Evolutionary conservation across 805 yeast genomes (phyloP).

Genomic region (Saccharomyces paradoxus): DNA sequence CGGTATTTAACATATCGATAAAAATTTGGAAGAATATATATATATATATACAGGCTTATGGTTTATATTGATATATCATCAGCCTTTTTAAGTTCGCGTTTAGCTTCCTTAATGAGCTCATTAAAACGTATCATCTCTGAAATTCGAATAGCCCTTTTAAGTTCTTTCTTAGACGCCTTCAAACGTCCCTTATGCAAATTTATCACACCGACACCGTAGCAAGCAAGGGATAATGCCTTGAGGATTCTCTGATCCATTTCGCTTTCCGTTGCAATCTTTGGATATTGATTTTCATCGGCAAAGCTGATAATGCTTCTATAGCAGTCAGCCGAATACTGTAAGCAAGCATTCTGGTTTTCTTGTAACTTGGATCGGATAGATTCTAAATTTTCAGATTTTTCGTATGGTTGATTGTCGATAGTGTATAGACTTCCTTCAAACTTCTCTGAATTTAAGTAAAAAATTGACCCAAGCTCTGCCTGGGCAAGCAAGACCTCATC

Average conservation of each 20-base stretch:
- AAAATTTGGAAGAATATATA: background rate
- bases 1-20: background rate
- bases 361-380: conserved; percentile 2
- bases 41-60: background rate
- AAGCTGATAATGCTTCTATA: conserved; percentile 32
- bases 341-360: conserved; percentile 10
- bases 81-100: conserved; percentile 48
- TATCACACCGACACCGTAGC: conserved; percentile 77
- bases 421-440: conserved; percentile 37
- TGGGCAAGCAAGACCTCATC: conserved; percentile 52
- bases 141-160: conserved; percentile 57
- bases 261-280: background rate
- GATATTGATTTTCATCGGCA: conserved; percentile 22
- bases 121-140: conserved; percentile 55
- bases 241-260: background rate
- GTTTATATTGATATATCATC: background rate
- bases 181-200: conserved; percentile 48
- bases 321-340: conserved; percentile 27
- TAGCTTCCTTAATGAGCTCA: conserved; percentile 51
- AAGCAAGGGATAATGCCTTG: conserved; percentile 59
- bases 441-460: conserved; percentile 55
- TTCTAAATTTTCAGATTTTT: conserved; percentile 5
- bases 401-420: conserved; percentile 14
- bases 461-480: conserved; percentile 57
- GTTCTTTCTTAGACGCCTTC: conserved; percentile 44